These are phyloP conservation scores for Heterobasidion parviporum DNA, from an alignment of 1,284 basidiomycete species.

Conservation along the genomic window DNA sequence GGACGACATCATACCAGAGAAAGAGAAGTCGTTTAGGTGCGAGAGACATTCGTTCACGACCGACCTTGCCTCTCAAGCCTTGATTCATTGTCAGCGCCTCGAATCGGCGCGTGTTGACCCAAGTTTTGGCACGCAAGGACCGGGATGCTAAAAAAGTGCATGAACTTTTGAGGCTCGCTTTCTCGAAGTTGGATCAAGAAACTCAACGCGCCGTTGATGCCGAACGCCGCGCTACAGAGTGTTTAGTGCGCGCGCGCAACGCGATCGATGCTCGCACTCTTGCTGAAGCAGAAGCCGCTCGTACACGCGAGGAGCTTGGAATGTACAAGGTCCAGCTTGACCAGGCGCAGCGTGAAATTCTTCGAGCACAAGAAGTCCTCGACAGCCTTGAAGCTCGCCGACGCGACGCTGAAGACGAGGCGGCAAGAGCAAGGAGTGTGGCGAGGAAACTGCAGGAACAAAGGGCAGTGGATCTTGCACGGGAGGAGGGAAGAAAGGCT, in stretches of 20 bases:
- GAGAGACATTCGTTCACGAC: background rate
- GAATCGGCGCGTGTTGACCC: slow-evolving; percentile 23
- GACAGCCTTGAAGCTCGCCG: slow-evolving; percentile 30
- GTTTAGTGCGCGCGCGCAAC: slow-evolving; percentile 30
- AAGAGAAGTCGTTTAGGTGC: slow-evolving; percentile 6
- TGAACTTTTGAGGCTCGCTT: slow-evolving; percentile 26
- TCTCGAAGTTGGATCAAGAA: slow-evolving; percentile 34
- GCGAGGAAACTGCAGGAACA: slow-evolving; percentile 37
- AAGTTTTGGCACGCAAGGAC: slow-evolving; percentile 29
- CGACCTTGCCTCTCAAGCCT: background rate
- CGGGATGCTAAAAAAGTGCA: slow-evolving; percentile 29
- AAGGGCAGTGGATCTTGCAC: slow-evolving; percentile 27
- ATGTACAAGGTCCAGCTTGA: slow-evolving; percentile 39
- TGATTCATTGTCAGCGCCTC: background rate
- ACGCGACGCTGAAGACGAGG: slow-evolving; percentile 36
- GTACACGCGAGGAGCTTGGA: slow-evolving; percentile 33
- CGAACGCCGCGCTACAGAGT: slow-evolving; percentile 36
- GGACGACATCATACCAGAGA: slow-evolving; percentile 7
- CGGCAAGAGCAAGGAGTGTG: slow-evolving; percentile 31
- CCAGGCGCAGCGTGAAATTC: slow-evolving; percentile 37
- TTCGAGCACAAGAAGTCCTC: slow-evolving; percentile 37
- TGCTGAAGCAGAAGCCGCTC: slow-evolving; percentile 30
- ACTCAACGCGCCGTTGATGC: slow-evolving; percentile 35
- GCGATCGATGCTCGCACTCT: slow-evolving; percentile 32
- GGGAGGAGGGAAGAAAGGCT: slow-evolving; percentile 33